These are phyloP conservation scores for Lipomyces mesembrius DNA, from an alignment of 805 yeast species.

Conservation along the genomic window DNA sequence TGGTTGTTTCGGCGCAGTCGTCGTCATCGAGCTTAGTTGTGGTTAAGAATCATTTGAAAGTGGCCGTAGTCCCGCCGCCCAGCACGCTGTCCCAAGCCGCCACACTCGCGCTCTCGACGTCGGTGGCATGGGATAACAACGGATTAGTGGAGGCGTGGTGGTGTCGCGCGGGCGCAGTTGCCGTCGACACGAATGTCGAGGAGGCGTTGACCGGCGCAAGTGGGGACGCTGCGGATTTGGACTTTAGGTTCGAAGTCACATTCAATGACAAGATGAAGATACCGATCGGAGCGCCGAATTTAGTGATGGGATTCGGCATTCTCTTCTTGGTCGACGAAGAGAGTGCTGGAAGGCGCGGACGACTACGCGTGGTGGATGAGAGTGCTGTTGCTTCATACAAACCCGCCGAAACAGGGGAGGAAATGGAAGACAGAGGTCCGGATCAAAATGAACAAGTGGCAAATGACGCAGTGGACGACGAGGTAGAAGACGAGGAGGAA, in stretches of 20 bases:
- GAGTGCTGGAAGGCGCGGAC: slow-evolving; percentile 49
- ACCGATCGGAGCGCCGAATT: slow-evolving; percentile 51
- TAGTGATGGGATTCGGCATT: slow-evolving; percentile 89
- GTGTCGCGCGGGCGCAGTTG: slow-evolving; percentile 24
- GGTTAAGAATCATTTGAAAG: slow-evolving; percentile 75
- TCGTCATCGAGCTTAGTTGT: slow-evolving; percentile 77
- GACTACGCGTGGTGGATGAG: slow-evolving; percentile 18
- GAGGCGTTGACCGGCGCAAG: slow-evolving; percentile 8
- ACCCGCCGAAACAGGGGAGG: slow-evolving; percentile 28
- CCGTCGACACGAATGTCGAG: slow-evolving; percentile 29
- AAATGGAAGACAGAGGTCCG: slow-evolving; percentile 23
- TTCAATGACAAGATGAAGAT: slow-evolving; percentile 17
- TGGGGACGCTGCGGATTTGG: slow-evolving; percentile 44
- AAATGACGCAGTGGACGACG: background rate
- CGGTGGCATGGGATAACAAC: slow-evolving; percentile 90
- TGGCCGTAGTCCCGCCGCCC: slow-evolving; percentile 76
- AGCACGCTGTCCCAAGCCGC: slow-evolving; percentile 90
- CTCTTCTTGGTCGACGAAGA: slow-evolving; percentile 71
- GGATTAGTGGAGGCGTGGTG: slow-evolving; percentile 75
- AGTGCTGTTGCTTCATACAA: slow-evolving; percentile 15
- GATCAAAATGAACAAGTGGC: slow-evolving; percentile 7
- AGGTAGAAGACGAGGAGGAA: slow-evolving; percentile 13
- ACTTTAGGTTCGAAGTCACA: slow-evolving; percentile 55
- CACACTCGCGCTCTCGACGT: slow-evolving; percentile 74
- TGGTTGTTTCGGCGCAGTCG: slow-evolving; percentile 72